Evolutionary conservation across 306 rosid species (phyloP).

Genomic region (Citrullus colocynthis): DNA sequence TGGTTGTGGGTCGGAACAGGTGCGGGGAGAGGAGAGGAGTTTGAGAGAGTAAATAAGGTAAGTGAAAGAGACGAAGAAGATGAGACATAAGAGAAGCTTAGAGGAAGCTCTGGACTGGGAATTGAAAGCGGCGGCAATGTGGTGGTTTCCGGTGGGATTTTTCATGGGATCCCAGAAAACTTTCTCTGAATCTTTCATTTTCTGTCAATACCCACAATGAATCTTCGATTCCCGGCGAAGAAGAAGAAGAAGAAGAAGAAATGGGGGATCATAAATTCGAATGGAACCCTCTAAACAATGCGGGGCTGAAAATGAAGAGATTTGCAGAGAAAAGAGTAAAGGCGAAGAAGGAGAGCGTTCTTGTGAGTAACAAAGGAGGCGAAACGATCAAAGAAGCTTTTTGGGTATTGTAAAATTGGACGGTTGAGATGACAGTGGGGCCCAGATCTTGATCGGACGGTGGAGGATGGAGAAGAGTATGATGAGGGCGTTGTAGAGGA

Average conservation of each 20-base stretch:
- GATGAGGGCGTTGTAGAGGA: background rate
- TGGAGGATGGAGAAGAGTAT: background rate
- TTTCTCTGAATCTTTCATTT: conserved; percentile 67
- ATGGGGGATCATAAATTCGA: background rate
- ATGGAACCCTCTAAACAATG: background rate
- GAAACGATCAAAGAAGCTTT: background rate
- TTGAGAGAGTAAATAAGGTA: conserved; percentile 61
- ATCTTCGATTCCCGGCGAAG: background rate
- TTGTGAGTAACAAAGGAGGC: background rate
- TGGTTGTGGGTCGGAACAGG: conserved; percentile 32
- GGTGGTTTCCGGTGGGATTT: conserved; percentile 30
- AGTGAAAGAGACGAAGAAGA: conserved; percentile 54
- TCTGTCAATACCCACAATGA: background rate
- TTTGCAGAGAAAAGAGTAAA: background rate
- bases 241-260: background rate
- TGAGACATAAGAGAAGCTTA: conserved; percentile 53
- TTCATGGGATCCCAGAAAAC: conserved; percentile 50
- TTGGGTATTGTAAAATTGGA: background rate
- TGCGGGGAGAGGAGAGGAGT: conserved; percentile 43
- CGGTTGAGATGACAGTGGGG: background rate
- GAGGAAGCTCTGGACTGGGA: conserved; percentile 27
- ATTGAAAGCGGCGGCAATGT: conserved; percentile 13
- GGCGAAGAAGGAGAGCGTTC: background rate
- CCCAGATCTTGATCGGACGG: background rate
- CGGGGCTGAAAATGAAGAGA: background rate